Percentiles rank a stretch among this genome's conserved stretches.
Evolutionary conservation across 768 basidiomycete genomes (phyloP).

Genomic region (Naematelia aurantialba): DNA sequence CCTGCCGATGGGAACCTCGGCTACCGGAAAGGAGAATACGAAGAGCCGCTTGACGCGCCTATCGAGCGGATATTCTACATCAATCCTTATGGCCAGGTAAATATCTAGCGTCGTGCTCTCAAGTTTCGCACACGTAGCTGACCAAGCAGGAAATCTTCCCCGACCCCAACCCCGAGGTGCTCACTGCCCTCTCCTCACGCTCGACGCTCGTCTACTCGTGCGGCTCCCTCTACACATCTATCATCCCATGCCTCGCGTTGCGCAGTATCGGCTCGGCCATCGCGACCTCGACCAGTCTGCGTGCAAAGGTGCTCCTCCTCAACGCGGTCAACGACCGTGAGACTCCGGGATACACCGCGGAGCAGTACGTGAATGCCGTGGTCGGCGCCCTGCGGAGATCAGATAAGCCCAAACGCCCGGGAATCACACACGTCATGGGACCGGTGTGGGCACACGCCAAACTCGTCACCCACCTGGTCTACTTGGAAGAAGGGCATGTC

Average conservation of each 20-base stretch:
- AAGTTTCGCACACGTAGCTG: constrained; percentile 2
- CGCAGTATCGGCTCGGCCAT: constrained; percentile 74
- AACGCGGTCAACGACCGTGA: constrained; percentile 86
- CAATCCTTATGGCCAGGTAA: constrained; percentile 72
- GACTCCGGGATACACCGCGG: constrained; percentile 76
- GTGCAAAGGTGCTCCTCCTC: constrained; percentile 78
- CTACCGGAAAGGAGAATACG: constrained; percentile 45
- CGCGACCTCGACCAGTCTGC: constrained; percentile 65
- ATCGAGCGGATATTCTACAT: constrained; percentile 66
- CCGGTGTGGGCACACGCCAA: constrained; percentile 64
- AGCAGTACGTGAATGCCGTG: constrained; percentile 80
- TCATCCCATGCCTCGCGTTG: constrained; percentile 86
- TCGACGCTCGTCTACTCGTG: constrained; percentile 84
- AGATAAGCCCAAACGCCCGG: constrained; percentile 56
- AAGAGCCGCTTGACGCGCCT: constrained; percentile 36
- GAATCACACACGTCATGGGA: constrained; percentile 56
- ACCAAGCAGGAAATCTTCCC: constrained; percentile 70
- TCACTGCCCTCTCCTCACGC: constrained; percentile 60
- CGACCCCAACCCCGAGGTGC: constrained; percentile 73
- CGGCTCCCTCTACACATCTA: constrained; percentile 91
- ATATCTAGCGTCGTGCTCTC: background rate
- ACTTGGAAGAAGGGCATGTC: constrained; percentile 64
- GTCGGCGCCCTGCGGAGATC: constrained; percentile 62
- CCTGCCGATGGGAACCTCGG: constrained; percentile 26
- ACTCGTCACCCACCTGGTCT: constrained; percentile 80